A percentile compares a stretch with the other conserved stretches of the same genome.
These are phyloP conservation scores for Teunomyces cretensis DNA, from an alignment of 805 yeast species.

Conservation along the genomic window DNA sequence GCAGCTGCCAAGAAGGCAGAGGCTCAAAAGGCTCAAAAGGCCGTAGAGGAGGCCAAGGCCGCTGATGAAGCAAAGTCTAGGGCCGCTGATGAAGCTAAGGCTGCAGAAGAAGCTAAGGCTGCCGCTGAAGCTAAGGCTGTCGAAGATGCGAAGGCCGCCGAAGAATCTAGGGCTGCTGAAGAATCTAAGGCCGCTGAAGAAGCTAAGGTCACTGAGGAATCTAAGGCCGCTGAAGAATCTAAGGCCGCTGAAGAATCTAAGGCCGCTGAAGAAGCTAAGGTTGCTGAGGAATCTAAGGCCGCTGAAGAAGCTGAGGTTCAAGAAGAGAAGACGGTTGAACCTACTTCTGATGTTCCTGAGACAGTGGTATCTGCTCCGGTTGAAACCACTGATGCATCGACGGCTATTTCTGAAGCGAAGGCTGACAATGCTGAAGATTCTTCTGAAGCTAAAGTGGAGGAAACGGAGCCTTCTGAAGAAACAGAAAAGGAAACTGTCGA, in stretches of 20 bases:
- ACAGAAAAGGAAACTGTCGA: constrained; percentile 8
- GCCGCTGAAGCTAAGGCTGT: constrained; percentile 6
- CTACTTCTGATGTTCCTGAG: constrained; percentile 7
- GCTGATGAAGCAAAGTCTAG: constrained; percentile 9
- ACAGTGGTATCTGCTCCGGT: constrained; percentile 3
- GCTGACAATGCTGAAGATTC: constrained; percentile 6
- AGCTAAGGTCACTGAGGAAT: constrained; percentile 2
- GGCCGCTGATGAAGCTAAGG: constrained; percentile 9
- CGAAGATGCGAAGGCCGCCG: constrained; percentile 9
- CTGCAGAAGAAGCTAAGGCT: constrained; percentile 10
- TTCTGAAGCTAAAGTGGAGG: constrained; percentile 17
- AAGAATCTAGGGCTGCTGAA: constrained; percentile 7
- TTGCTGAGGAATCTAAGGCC: constrained; percentile 4
- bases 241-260: constrained; percentile 1
- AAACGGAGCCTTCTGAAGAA: constrained; percentile 17
- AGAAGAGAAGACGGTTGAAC: constrained; percentile 12
- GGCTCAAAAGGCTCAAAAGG: constrained; percentile 8
- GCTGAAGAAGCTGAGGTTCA: constrained; percentile 10
- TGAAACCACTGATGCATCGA: constrained; percentile 1
- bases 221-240: constrained; percentile 2
- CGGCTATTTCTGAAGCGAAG: constrained; percentile 17
- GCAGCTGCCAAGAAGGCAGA: constrained; percentile 14
- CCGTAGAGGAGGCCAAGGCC: constrained; percentile 8
- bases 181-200: constrained; percentile 8
- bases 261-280: constrained; percentile 8